Evolutionary conservation across 1,284 basidiomycete species (phyloP).

Genomic region (Phenoliferia sp.): DNA sequence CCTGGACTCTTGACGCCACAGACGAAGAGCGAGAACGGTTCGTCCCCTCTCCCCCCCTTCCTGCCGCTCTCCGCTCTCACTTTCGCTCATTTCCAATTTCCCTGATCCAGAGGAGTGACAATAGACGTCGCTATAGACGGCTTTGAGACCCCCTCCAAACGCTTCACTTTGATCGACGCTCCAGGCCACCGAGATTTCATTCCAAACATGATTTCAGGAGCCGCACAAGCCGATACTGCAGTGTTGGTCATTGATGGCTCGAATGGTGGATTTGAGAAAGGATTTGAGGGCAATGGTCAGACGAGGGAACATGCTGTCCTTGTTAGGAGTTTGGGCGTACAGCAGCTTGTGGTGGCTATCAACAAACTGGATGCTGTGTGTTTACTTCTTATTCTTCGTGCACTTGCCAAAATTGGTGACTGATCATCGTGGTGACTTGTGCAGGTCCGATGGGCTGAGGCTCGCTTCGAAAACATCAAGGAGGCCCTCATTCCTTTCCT

Average conservation of each 20-base stretch:
- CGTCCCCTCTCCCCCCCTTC: slow-evolving; percentile 31
- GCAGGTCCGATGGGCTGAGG: slow-evolving; percentile 75
- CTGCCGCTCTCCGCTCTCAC: neutral
- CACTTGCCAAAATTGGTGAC: neutral
- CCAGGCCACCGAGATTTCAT: slow-evolving; percentile 97
- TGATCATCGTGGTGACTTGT: neutral
- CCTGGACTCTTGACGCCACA: slow-evolving; percentile 93
- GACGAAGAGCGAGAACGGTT: slow-evolving; percentile 88
- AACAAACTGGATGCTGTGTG: slow-evolving; percentile 87
- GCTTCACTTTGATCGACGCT: slow-evolving; percentile 89
- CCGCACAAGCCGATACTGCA: slow-evolving; percentile 93
- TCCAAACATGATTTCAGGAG: slow-evolving; percentile 98
- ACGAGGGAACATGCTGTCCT: slow-evolving; percentile 94
- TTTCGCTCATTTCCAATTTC: no score
- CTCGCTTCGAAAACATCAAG: slow-evolving; percentile 81
- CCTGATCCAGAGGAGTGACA: slow-evolving; percentile 72
- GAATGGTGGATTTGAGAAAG: slow-evolving; percentile 89
- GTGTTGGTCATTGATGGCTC: slow-evolving; percentile 90
- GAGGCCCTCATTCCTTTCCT: slow-evolving; percentile 73
- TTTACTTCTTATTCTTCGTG: neutral
- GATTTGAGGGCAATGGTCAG: slow-evolving; percentile 89
- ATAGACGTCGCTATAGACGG: slow-evolving; percentile 92
- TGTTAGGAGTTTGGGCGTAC: slow-evolving; percentile 88
- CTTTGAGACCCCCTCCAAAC: slow-evolving; percentile 68
- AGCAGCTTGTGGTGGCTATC: slow-evolving; percentile 84